A percentile compares a stretch with the other conserved stretches of the same genome.
These are phyloP conservation scores for Leccinum angustisporum DNA, from an alignment of 1,284 basidiomycete genomes.

Conservation along the genomic window DNA sequence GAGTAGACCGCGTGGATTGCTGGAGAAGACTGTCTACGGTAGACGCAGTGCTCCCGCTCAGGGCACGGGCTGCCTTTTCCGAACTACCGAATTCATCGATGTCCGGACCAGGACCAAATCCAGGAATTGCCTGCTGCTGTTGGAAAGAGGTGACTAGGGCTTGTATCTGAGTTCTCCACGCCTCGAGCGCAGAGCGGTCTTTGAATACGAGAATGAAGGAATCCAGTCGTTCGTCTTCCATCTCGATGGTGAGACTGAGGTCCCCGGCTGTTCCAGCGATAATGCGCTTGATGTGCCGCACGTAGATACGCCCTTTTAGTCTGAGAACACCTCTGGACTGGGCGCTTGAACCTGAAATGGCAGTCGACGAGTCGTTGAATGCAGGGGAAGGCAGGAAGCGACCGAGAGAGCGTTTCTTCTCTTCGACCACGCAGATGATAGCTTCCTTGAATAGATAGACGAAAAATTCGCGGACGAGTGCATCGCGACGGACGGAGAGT, in stretches of 20 bases:
- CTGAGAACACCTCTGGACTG: slow-evolving; percentile 78
- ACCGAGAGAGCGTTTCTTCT: slow-evolving; percentile 79
- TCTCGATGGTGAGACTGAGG: slow-evolving; percentile 88
- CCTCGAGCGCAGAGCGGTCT: slow-evolving; percentile 83
- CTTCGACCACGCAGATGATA: slow-evolving; percentile 94
- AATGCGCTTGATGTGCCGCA: slow-evolving; percentile 88
- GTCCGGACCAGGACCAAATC: slow-evolving; percentile 44
- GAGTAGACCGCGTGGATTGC: slow-evolving; percentile 62
- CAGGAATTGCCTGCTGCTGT: slow-evolving; percentile 34
- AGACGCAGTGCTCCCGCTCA: slow-evolving; percentile 68
- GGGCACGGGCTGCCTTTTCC: slow-evolving; percentile 71
- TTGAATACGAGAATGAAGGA: slow-evolving; percentile 94
- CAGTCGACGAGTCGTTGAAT: slow-evolving; percentile 46
- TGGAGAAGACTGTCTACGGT: slow-evolving; percentile 71
- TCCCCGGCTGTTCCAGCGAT: slow-evolving; percentile 77
- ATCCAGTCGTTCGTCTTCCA: slow-evolving; percentile 92
- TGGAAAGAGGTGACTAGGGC: slow-evolving; percentile 70
- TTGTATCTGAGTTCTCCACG: slow-evolving; percentile 83
- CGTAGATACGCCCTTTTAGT: slow-evolving; percentile 92
- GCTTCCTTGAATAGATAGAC: slow-evolving; percentile 97
- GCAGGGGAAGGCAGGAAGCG: slow-evolving; percentile 65
- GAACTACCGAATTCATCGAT: slow-evolving; percentile 77
- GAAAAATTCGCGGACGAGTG: slow-evolving; percentile 86
- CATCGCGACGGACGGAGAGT: slow-evolving; percentile 83
- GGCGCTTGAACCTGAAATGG: slow-evolving; percentile 38